Conservation (phyloP, 257 asterid species). For the Solanum okadae region DNA sequence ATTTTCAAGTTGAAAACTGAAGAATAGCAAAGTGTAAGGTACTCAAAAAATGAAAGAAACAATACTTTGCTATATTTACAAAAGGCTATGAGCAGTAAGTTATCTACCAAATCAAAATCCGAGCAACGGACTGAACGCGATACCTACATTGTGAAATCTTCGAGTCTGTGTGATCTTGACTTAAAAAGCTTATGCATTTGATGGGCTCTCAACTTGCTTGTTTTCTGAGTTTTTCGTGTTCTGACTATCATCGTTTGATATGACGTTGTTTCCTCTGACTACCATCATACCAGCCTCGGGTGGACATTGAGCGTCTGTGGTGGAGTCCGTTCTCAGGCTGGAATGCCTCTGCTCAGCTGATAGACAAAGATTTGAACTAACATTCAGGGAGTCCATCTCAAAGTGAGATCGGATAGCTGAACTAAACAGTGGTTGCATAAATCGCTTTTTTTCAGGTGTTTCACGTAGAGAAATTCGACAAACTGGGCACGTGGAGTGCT, state of each 20-base stretch:
- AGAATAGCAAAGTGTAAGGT: neutral
- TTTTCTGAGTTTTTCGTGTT: conserved; percentile 9
- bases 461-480: conserved; percentile 74
- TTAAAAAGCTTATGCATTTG: conserved; percentile 9
- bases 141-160: neutral
- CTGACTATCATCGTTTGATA: conserved; percentile 3
- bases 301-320: conserved; percentile 9
- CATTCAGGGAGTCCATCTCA: conserved; percentile 19
- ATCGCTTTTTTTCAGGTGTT: conserved; percentile 43
- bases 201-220: conserved; percentile 37
- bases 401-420: conserved; percentile 51
- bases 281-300: conserved; percentile 7
- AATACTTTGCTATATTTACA: neutral
- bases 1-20: neutral
- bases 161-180: neutral
- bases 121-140: neutral
- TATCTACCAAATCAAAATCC: neutral
- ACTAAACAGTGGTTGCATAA: conserved; percentile 64
- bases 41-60: neutral
- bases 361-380: conserved; percentile 26
- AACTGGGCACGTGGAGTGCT: conserved; percentile 76
- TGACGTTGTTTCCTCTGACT: conserved; percentile 8
- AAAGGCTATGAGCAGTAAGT: neutral
- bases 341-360: conserved; percentile 21
- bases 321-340: conserved; percentile 15